A percentile compares a stretch with the other conserved stretches of the same genome.
Conservation (phyloP, 495 filamentous ascomycete genomes). For the Xylaria telfairii region DNA sequence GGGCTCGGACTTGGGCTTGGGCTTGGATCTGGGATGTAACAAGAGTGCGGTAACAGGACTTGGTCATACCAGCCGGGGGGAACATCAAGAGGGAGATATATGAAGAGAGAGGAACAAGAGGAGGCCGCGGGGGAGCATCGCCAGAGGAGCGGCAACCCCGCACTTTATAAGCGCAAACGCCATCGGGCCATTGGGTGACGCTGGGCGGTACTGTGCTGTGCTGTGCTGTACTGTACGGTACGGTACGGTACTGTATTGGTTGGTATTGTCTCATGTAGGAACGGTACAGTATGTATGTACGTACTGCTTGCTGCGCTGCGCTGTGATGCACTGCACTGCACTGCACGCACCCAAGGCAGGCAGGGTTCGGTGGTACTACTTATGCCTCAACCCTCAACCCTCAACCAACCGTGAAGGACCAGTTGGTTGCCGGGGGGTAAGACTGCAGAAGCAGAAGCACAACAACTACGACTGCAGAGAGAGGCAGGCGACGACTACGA, state of each 20-base stretch:
- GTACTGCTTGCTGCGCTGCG: too few relatives aligned
- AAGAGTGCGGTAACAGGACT: neutral
- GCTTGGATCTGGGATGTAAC: neutral
- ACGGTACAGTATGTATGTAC: too few relatives aligned
- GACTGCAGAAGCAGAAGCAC: constrained; percentile 26
- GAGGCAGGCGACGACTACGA: too few relatives aligned
- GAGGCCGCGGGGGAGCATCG: neutral
- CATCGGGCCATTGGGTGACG: constrained; percentile 17
- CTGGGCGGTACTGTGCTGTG: too few relatives aligned
- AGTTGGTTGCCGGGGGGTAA: neutral
- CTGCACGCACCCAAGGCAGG: neutral
- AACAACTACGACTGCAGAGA: too few relatives aligned
- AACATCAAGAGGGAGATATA: neutral
- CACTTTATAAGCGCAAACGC: constrained; percentile 24
- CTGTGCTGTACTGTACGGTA: too few relatives aligned
- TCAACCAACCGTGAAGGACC: neutral
- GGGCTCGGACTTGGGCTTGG: too few relatives aligned
- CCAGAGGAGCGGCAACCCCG: constrained; percentile 19
- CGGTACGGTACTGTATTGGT: neutral
- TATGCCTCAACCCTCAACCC: neutral
- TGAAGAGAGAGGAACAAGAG: neutral
- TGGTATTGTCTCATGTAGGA: too few relatives aligned
- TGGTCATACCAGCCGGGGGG: neutral
- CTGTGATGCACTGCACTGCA: too few relatives aligned
- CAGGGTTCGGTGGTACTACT: neutral